These are phyloP conservation scores for Solanum piurae DNA, from an alignment of 257 asterid genomes.

Conservation along the genomic window DNA sequence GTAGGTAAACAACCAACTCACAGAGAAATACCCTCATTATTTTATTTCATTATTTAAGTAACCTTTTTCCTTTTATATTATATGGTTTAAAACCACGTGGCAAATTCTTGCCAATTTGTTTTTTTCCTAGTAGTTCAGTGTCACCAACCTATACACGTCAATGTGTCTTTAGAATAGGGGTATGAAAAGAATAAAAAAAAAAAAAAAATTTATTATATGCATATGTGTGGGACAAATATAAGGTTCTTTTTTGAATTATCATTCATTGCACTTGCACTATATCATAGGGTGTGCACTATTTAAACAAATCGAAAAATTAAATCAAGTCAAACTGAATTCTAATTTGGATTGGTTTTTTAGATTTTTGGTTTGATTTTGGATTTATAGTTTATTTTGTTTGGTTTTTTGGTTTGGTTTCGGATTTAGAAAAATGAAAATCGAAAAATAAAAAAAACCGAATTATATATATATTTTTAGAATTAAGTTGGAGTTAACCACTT, in stretches of 20 bases:
- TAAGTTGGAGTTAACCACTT: no score
- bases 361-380: no score
- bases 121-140: background rate
- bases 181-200: background rate
- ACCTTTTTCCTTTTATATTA: background rate
- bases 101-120: background rate
- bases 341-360: no score
- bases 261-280: background rate
- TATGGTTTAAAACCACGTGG: background rate
- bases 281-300: no score
- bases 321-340: no score
- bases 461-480: no score
- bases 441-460: no score
- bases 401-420: no score
- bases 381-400: no score
- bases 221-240: background rate
- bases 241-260: background rate
- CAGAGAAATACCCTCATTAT: background rate
- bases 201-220: background rate
- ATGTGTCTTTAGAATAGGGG: background rate
- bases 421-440: no score
- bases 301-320: no score
- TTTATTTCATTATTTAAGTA: background rate
- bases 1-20: background rate
- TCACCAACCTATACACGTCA: constrained; percentile 6